Evolutionary conservation across 768 basidiomycete genomes (phyloP).

Genomic region (Boletus tylopilopsis): DNA sequence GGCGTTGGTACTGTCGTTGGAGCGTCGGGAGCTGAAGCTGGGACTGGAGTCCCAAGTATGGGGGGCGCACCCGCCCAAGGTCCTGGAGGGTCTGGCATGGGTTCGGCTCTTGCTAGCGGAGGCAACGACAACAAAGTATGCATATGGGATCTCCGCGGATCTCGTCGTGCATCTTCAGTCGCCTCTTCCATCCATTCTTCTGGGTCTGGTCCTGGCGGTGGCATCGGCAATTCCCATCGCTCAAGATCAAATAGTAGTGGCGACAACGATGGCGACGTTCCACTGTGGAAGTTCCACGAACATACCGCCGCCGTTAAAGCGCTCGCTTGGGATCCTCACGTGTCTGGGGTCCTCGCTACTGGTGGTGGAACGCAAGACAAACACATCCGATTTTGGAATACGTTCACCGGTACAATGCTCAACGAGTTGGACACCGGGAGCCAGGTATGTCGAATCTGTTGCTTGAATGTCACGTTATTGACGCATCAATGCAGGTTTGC

Average conservation of each 20-base stretch:
- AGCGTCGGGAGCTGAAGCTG: constrained; percentile 28
- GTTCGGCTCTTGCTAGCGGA: constrained; percentile 78
- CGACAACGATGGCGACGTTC: constrained; percentile 46
- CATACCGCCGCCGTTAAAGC: constrained; percentile 98
- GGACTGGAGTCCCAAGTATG: constrained; percentile 15
- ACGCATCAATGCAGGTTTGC: constrained; percentile 65
- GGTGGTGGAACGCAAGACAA: constrained; percentile 99
- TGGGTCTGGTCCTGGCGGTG: constrained; percentile 29
- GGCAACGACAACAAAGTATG: constrained; percentile 99
- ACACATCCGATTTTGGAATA: constrained; percentile 98
- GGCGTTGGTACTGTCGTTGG: constrained; percentile 5
- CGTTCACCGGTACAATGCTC: constrained; percentile 77
- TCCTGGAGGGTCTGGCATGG: constrained; percentile 31
- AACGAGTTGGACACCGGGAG: constrained; percentile 92
- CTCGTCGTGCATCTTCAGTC: constrained; percentile 34
- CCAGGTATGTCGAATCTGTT: constrained; percentile 52
- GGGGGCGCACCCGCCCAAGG: constrained; percentile 27
- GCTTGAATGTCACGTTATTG: not conserved
- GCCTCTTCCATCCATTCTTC: constrained; percentile 25
- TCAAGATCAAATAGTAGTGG: constrained; percentile 27
- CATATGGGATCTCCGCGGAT: constrained; percentile 88
- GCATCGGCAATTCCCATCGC: constrained; percentile 22
- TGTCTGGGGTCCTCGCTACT: constrained; percentile 84
- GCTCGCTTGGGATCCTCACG: constrained; percentile 97
- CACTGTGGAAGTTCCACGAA: constrained; percentile 93